Evolutionary conservation across 441 rosid species (phyloP).

Genomic region (Raphanus hybrid): DNA sequence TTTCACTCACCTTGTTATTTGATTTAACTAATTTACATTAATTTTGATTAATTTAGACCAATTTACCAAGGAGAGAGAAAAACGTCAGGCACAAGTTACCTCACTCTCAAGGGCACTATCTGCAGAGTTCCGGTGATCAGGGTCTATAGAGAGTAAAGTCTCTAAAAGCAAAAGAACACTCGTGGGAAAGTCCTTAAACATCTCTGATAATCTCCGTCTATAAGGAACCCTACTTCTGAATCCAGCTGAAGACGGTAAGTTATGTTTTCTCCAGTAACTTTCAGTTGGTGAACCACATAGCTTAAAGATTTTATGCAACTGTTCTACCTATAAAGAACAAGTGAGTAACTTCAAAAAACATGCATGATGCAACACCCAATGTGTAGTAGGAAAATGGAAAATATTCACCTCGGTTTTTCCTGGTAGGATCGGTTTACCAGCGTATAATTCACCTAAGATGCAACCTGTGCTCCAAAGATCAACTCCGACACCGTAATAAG

Average conservation of each 20-base stretch:
- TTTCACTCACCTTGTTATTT: too few species aligned
- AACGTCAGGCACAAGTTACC: slow-evolving; percentile 48
- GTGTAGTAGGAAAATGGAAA: slow-evolving; percentile 11
- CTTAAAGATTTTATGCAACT: slow-evolving; percentile 88
- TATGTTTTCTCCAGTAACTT: slow-evolving; percentile 73
- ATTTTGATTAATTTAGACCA: too few species aligned
- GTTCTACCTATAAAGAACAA: slow-evolving; percentile 69
- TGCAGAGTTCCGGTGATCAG: slow-evolving; percentile 75
- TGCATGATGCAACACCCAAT: background rate
- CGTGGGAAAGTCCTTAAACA: slow-evolving; percentile 63
- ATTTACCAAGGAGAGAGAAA: slow-evolving; percentile 13
- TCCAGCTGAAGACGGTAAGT: slow-evolving; percentile 63
- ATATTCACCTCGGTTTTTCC: slow-evolving; percentile 89
- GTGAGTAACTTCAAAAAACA: background rate
- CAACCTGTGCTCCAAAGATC: slow-evolving; percentile 98
- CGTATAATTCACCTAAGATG: slow-evolving; percentile 82
- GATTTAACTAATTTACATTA: too few species aligned
- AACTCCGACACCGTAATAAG: slow-evolving; percentile 74
- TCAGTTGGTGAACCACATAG: slow-evolving; percentile 94
- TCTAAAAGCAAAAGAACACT: slow-evolving; percentile 71
- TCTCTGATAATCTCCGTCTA: slow-evolving; percentile 58
- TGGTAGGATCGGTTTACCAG: slow-evolving; percentile 81
- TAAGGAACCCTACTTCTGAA: slow-evolving; percentile 67
- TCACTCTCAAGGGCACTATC: slow-evolving; percentile 64
- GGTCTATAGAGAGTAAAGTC: slow-evolving; percentile 81